These are phyloP conservation scores for Tanacetum coccineum DNA, from an alignment of 129 eudicot genomes.

Conservation along the genomic window DNA sequence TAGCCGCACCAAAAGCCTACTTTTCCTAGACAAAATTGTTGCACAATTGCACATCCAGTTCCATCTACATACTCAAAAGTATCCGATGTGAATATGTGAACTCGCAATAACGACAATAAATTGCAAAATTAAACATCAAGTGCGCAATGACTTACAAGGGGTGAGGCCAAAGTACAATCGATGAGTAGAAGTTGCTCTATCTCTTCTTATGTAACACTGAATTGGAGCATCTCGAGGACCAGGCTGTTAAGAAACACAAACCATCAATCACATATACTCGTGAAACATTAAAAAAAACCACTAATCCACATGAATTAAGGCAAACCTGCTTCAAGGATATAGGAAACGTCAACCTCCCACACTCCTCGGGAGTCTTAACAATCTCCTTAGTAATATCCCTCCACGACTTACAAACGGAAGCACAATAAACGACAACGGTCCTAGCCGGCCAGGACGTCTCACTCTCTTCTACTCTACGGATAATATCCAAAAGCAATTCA, in stretches of 20 bases:
- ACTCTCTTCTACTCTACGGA: conserved; percentile 82
- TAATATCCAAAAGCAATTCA: conserved; percentile 84
- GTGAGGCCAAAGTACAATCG: conserved; percentile 75
- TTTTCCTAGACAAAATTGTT: neutral
- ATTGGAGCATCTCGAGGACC: conserved; percentile 92
- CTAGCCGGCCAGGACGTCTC: conserved; percentile 92
- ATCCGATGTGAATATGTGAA: neutral
- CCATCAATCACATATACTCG: neutral
- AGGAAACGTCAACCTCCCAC: conserved; percentile 96
- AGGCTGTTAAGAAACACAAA: conserved; percentile 42
- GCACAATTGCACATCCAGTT: conserved; percentile 5
- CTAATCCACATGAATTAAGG: neutral
- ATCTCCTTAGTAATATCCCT: conserved; percentile 89
- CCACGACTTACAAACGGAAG: conserved; percentile 95
- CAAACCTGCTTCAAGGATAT: conserved; percentile 87
- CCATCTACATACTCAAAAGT: conserved; percentile 7
- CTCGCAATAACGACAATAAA: neutral
- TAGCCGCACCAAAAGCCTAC: conserved; percentile 18
- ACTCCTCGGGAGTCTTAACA: conserved; percentile 88
- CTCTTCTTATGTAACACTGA: conserved; percentile 90
- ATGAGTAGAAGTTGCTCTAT: conserved; percentile 70
- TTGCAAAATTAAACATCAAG: neutral
- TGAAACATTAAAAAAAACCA: neutral
- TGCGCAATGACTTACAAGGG: conserved; percentile 70
- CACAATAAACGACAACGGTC: conserved; percentile 68